phyloP scores from a whole-genome alignment of 2,329 filamentous ascomycete species.

The Delphinella strobiligena region DNA sequence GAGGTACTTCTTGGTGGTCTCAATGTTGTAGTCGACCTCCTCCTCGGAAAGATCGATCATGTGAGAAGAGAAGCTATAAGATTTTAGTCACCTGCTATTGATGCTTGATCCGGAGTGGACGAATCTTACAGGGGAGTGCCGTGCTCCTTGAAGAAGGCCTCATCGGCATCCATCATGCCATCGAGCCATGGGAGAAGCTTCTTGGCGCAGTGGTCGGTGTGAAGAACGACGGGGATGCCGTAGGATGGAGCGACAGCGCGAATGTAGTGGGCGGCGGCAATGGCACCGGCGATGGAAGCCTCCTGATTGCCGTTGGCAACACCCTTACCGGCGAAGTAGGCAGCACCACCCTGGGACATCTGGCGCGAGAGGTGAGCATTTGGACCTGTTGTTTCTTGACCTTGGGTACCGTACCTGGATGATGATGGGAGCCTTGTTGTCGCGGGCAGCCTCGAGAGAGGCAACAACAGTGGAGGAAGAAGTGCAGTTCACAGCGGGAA shows the following conservation, averaged over 20 bases:
- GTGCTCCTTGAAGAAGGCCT: constrained; percentile 86
- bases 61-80: constrained; percentile 64
- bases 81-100: not conserved
- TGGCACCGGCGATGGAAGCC: constrained; percentile 75
- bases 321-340: constrained; percentile 48
- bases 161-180: constrained; percentile 88
- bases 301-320: constrained; percentile 72
- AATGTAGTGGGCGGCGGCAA: constrained; percentile 90
- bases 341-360: constrained; percentile 82
- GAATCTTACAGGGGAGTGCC: constrained; percentile 58
- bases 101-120: too few relatives aligned
- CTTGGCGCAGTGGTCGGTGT: constrained; percentile 99
- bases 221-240: constrained; percentile 80
- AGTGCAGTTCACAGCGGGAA: constrained; percentile 66
- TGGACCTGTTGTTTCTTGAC: too few relatives aligned
- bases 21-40: constrained; percentile 76
- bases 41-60: constrained; percentile 99
- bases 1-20: constrained; percentile 85
- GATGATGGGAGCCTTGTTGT: constrained; percentile 82
- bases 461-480: constrained; percentile 80
- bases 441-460: constrained; percentile 85
- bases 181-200: constrained; percentile 98
- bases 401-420: constrained; percentile 43
- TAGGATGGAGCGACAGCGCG: constrained; percentile 77
- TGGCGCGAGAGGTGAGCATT: too few relatives aligned